A percentile compares a stretch with the other conserved stretches of the same genome.
Evolutionary conservation across 345 rosid species (phyloP).

Genomic region (Citrus australasica): DNA sequence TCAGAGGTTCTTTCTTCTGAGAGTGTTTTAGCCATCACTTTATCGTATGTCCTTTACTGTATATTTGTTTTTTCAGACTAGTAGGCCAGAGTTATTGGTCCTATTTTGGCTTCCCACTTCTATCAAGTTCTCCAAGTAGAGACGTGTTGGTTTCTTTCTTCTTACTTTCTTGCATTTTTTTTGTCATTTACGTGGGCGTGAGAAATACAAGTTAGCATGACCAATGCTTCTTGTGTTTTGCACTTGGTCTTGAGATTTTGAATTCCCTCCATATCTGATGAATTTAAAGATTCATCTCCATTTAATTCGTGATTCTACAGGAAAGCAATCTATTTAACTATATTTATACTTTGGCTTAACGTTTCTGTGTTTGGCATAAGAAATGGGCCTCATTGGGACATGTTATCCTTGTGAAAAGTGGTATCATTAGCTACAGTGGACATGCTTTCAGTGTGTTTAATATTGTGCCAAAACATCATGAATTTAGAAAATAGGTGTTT

Average conservation of each 20-base stretch:
- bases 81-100: conserved; percentile 11
- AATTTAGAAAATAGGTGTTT: not conserved
- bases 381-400: not conserved
- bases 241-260: conserved; percentile 2
- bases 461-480: not conserved
- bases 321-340: not conserved
- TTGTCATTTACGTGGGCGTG: not conserved
- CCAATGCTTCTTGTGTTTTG: not conserved
- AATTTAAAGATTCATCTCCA: not conserved
- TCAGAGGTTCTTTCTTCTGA: conserved; percentile 5
- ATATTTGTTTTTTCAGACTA: conserved; percentile 7
- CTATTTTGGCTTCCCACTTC: conserved; percentile 17
- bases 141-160: conserved; percentile 1
- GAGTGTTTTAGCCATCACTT: conserved; percentile 18
- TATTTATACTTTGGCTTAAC: too few relatives aligned
- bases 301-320: not conserved
- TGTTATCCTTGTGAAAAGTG: not conserved
- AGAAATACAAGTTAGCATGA: not conserved
- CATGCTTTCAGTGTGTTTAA: not conserved
- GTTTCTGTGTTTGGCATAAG: not conserved
- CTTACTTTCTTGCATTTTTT: not conserved
- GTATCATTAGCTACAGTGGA: not conserved
- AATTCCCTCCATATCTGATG: not conserved
- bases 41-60: conserved; percentile 1
- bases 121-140: not conserved